phyloP scores from a whole-genome alignment of 352 stramenopile species.

The Pythium pectinolyticum region DNA sequence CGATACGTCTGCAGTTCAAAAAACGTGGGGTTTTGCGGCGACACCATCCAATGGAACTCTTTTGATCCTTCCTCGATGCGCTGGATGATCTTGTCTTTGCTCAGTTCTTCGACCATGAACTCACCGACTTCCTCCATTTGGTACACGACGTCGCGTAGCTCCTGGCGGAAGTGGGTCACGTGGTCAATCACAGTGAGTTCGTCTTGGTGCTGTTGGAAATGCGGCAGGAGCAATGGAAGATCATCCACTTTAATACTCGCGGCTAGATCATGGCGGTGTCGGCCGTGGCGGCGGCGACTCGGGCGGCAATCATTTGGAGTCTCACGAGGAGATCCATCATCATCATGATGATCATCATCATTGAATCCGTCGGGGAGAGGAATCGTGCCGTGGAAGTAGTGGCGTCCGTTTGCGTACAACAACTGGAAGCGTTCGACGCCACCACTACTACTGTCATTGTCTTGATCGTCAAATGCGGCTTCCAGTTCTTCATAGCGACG shows the following conservation, averaged over 20 bases:
- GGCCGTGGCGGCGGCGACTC: not conserved
- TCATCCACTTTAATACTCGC: constrained; percentile 33
- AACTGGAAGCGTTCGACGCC: constrained; percentile 34
- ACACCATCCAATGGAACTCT: constrained; percentile 58
- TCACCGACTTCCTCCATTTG: constrained; percentile 69
- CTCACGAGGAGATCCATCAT: too few species aligned
- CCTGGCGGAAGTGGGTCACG: constrained; percentile 40
- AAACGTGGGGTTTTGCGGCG: constrained; percentile 47
- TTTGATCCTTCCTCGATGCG: constrained; percentile 43
- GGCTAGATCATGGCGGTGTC: not conserved
- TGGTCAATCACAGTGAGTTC: constrained; percentile 40
- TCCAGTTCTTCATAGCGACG: constrained; percentile 13
- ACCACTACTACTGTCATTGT: not conserved
- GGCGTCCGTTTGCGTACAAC: constrained; percentile 51
- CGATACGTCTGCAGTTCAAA: constrained; percentile 65
- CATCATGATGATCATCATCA: constrained; percentile 21
- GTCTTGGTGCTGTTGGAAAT: constrained; percentile 60
- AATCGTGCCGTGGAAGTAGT: constrained; percentile 60
- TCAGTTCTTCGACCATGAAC: constrained; percentile 71
- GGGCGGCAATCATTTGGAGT: constrained; percentile 8
- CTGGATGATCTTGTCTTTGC: constrained; percentile 51
- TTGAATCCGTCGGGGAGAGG: constrained; percentile 36
- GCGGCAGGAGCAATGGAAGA: constrained; percentile 44
- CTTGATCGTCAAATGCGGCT: constrained; percentile 9
- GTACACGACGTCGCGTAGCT: constrained; percentile 55